Base-by-base conservation (phyloP, 805 yeast species). In the Aciculoconidium aculeatum region DNA sequence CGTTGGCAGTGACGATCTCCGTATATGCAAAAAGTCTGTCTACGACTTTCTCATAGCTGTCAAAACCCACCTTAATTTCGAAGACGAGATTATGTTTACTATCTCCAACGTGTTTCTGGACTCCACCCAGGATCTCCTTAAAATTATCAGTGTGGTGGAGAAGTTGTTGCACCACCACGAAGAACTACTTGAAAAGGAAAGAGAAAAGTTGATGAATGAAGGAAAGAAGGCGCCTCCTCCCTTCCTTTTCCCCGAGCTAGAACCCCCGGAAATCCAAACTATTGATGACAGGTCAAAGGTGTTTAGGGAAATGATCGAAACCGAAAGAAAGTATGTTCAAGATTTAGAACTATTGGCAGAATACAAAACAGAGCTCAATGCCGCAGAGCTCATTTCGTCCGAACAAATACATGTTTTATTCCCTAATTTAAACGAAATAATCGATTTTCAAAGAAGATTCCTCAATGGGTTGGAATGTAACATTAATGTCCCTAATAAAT, bases 381-480 rank as follows among this genome's bases (percentile, higher is more conserved):
- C 69, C 10, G 70, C 78, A 8, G 88, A 82, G 37, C 59, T 77
- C 15, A 67, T 92, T 14, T 72, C 88, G 3, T 74, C 80, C 15
- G 96, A 88, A 43, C 85, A 80, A 37, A 67, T 87, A 30, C 86
- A 84, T 50, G 70, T 70, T 55, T 55, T 92, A 19, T 86, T 90
- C 53, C 97, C 98, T 8, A 86, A 86, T 49, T 59, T 92, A 33
- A 69, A 73, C 33, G 86, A 80, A 37, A 76, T 90, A 16, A 73
- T 92, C 27, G 97, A 92, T 56, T 87, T 88, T 52, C 97, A 92
- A 62, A 72, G 96, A 45, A 70, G 95, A 42, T 80, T 92, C 32
- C 59, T 92, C 30, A 77, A 85, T 18, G 95, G 96, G 0, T 57
- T 88, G 35, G 99, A 92, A 59, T 83, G 88, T 47, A 87, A 90